Evolutionary conservation across 768 basidiomycete genomes (phyloP).

Genomic region (Boletus reticulatus): DNA sequence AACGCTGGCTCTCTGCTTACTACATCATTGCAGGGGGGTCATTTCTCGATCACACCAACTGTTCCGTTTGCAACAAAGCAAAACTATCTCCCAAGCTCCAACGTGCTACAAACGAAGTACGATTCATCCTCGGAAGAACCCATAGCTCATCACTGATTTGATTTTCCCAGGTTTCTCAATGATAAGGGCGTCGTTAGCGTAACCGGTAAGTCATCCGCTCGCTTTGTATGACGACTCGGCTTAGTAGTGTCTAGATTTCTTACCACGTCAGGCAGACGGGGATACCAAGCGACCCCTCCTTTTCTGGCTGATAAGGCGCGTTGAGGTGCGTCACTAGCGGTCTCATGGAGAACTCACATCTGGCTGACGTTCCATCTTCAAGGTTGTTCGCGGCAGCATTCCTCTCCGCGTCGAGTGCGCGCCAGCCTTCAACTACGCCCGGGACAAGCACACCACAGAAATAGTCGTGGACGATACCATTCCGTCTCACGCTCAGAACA

Average conservation of each 20-base stretch:
- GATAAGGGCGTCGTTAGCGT: slow-evolving; percentile 84
- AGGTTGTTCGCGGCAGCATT: slow-evolving; percentile 81
- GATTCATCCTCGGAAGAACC: background rate
- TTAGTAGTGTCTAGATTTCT: slow-evolving; percentile 7
- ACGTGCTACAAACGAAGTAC: slow-evolving; percentile 82
- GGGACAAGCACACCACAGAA: slow-evolving; percentile 65
- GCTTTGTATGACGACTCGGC: no score
- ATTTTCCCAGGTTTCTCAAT: slow-evolving; percentile 61
- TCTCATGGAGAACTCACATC: background rate
- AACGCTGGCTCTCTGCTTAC: background rate
- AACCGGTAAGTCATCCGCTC: slow-evolving; percentile 50
- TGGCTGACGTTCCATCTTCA: background rate
- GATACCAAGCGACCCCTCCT: slow-evolving; percentile 59
- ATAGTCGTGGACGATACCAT: slow-evolving; percentile 50
- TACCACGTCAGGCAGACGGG: slow-evolving; percentile 57
- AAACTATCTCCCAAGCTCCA: slow-evolving; percentile 79
- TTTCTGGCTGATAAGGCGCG: slow-evolving; percentile 80
- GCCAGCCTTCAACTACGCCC: slow-evolving; percentile 95
- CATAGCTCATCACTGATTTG: background rate
- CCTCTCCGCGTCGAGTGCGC: slow-evolving; percentile 87
- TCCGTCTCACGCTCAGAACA: slow-evolving; percentile 43
- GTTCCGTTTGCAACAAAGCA: slow-evolving; percentile 73
- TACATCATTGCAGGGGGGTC: slow-evolving; percentile 61
- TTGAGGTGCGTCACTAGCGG: slow-evolving; percentile 49
- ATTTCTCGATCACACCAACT: slow-evolving; percentile 84